A percentile compares a stretch with the other conserved stretches of the same genome.
Evolutionary conservation across 352 stramenopile species (phyloP).

Genomic region (Phytophthora tentaculata): DNA sequence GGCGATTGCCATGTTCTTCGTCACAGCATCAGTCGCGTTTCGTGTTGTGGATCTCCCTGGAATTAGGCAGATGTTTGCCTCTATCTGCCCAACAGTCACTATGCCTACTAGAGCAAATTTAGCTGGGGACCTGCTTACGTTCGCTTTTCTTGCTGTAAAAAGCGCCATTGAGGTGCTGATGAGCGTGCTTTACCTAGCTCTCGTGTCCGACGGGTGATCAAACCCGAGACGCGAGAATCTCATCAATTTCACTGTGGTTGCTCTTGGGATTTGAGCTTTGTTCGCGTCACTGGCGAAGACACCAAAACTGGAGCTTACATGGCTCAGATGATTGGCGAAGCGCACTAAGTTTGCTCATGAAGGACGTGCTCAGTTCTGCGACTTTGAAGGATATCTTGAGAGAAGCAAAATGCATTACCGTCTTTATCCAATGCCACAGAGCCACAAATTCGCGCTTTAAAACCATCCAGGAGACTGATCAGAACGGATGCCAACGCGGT

Average conservation of each 20-base stretch:
- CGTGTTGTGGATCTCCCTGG: slow-evolving; percentile 1
- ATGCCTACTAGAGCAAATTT: neutral
- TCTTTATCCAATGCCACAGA: neutral
- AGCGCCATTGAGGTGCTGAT: slow-evolving; percentile 4
- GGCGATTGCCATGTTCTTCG: slow-evolving; percentile 13
- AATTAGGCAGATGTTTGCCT: slow-evolving; percentile 8
- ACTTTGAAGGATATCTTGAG: neutral
- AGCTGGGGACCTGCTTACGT: slow-evolving; percentile 3
- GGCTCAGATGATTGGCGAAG: slow-evolving; percentile 6
- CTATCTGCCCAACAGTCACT: slow-evolving; percentile 4
- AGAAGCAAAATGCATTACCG: neutral
- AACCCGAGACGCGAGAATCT: slow-evolving; percentile 11
- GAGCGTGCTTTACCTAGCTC: neutral
- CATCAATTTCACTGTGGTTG: slow-evolving; percentile 13
- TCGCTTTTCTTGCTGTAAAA: slow-evolving; percentile 1
- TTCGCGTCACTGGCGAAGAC: slow-evolving; percentile 10
- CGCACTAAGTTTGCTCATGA: neutral
- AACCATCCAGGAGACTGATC: neutral
- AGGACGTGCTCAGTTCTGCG: neutral
- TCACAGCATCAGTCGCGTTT: slow-evolving; percentile 1
- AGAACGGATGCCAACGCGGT: neutral
- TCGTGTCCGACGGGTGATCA: slow-evolving; percentile 12
- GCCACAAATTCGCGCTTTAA: neutral
- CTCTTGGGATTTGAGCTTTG: neutral
- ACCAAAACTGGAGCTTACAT: slow-evolving; percentile 10